Evolutionary conservation across 352 stramenopile species (phyloP), one percentile per base, ranked within the genome.

Genomic region (Salisapilia sapeloensis): DNA sequence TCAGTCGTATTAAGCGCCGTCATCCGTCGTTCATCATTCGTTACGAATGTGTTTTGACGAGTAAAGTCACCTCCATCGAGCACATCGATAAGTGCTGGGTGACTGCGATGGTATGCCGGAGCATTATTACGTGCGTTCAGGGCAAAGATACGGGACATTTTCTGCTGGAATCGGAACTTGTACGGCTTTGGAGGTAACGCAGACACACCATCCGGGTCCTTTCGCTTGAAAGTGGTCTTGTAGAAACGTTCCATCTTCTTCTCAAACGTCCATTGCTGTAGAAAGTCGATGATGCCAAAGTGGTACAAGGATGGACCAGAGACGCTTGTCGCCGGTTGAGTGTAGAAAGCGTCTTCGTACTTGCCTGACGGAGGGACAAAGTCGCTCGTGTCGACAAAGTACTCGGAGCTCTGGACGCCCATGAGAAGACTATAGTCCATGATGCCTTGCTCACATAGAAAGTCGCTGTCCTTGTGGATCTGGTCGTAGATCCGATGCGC

Each of bases 381-480:
- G 33, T 87, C 66, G 25, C 41, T 75, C 12, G 72, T 78, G 42
- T 91, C 75, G 7, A 91, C 75, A 46, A 83, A 80, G 38, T 86
- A 91, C 50, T 91, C 75, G 12, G 69, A 91, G 44, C 71, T 87
- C 43, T 87, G 71, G 29, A 94, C 76, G 20, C 79, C 79, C 64
- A 94, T 85, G 30, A 94, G 74, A 29, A 94, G 49, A 60, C 62
- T 86, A 51, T 94, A 94, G 54, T 94, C 80, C 80, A 94, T 94
- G 44, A 94, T 93, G 26, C 78, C 78, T 38, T 87, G 67, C 10
- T 75, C 72, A 47, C 72, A 84, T 44, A 93, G 48, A 35, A 93
- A 93, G 48, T 87, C 69, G 16, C 63, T 83, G 55, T 93, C 78
- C 39, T 75, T 78, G 53, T 84, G 67, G 35, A 91, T 81, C 33